A percentile compares a stretch with the other conserved stretches of the same genome.
Evolutionary conservation across 805 yeast genomes (phyloP).

Genomic region (Kodamaea fukazawae): DNA sequence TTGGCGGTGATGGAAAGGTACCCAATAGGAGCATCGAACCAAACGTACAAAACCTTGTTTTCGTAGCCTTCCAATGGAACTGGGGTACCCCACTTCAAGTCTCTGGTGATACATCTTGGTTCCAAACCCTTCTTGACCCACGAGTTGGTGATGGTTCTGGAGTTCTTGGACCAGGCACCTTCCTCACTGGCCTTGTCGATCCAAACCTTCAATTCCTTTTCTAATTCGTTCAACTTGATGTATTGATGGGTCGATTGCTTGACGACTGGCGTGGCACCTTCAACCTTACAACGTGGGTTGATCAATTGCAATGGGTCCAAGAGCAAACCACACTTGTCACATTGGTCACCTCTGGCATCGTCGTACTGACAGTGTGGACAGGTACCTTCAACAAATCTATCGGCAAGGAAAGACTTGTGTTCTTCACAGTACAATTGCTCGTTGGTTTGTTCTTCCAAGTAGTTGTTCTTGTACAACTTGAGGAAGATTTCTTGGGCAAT

Average conservation of each 20-base stretch:
- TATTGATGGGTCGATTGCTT: constrained; percentile 83
- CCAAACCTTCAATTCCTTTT: constrained; percentile 74
- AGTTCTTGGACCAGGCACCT: constrained; percentile 91
- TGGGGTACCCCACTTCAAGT: constrained; percentile 97
- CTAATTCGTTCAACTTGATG: constrained; percentile 78
- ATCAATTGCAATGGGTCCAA: constrained; percentile 91
- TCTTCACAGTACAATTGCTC: constrained; percentile 88
- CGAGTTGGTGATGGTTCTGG: constrained; percentile 80
- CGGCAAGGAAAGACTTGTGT: constrained; percentile 91
- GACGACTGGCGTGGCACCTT: constrained; percentile 75
- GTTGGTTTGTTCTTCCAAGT: constrained; percentile 80
- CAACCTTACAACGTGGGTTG: constrained; percentile 93
- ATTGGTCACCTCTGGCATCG: constrained; percentile 99
- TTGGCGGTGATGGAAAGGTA: constrained; percentile 94
- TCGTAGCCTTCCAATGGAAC: constrained; percentile 86
- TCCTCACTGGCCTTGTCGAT: constrained; percentile 59
- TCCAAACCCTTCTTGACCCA: constrained; percentile 93
- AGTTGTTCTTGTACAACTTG: constrained; percentile 72
- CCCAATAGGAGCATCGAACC: constrained; percentile 99
- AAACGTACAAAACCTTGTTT: constrained; percentile 91
- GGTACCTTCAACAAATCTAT: constrained; percentile 94
- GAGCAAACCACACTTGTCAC: constrained; percentile 92
- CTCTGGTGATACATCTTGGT: constrained; percentile 96
- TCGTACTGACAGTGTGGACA: constrained; percentile 94
- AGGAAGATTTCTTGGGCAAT: constrained; percentile 92